These are phyloP conservation scores for Fusarium annulatum DNA, from an alignment of 2,329 filamentous ascomycete species.

Conservation along the genomic window DNA sequence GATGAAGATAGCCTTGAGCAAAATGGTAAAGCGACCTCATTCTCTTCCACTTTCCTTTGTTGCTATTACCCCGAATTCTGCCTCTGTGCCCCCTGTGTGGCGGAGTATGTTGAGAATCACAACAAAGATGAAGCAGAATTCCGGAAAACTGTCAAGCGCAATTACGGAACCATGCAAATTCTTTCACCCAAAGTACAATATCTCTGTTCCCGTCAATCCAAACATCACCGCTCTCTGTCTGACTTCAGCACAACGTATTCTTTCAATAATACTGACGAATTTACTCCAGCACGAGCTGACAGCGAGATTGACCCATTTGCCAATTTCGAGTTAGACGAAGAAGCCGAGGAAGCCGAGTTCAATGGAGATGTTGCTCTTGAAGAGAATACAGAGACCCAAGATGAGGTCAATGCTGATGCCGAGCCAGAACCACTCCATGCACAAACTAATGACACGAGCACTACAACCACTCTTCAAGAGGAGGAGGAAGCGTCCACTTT, in stretches of 20 bases:
- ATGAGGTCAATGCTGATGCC: conserved; percentile 20
- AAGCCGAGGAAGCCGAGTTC: conserved; percentile 20
- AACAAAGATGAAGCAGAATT: conserved; percentile 31
- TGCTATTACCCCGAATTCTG: conserved; percentile 39
- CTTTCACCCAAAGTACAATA: background rate
- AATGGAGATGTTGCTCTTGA: conserved; percentile 34
- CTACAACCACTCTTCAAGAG: conserved; percentile 49
- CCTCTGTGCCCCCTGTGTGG: conserved; percentile 28
- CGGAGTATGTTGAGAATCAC: conserved; percentile 31
- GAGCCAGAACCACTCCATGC: conserved; percentile 24
- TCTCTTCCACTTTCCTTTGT: conserved; percentile 10
- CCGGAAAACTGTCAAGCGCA: conserved; percentile 11
- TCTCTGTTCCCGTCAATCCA: background rate
- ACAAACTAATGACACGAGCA: conserved; percentile 43
- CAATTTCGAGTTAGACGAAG: conserved; percentile 42
- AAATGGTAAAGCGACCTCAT: conserved; percentile 42
- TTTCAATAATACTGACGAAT: conserved; percentile 42
- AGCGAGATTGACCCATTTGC: conserved; percentile 43
- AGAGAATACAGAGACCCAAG: conserved; percentile 28
- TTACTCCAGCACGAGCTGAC: conserved; percentile 37
- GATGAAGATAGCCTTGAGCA: conserved; percentile 23
- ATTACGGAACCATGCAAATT: background rate
- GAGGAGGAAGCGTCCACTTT: conserved; percentile 46
- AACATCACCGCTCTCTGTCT: conserved; percentile 18
- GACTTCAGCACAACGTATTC: conserved; percentile 37